These are phyloP conservation scores for Aspergillus nidulans DNA, from an alignment of 495 filamentous ascomycete genomes.

Conservation along the genomic window DNA sequence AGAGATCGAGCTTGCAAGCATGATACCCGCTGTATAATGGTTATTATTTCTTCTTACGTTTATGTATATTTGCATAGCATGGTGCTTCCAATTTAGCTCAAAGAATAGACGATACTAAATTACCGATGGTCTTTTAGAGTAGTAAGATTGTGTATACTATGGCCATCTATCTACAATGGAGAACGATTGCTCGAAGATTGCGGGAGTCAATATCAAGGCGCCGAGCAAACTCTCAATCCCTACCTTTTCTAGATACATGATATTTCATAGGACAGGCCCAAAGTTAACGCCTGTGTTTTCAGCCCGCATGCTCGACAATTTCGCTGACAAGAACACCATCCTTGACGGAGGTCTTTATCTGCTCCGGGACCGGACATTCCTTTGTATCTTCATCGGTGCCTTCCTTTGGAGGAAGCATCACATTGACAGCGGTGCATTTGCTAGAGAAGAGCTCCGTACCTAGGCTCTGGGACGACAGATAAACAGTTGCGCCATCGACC, in stretches of 20 bases:
- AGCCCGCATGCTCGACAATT: constrained; percentile 86
- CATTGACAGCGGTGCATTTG: constrained; percentile 79
- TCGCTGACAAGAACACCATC: constrained; percentile 73
- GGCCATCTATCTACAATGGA: background rate
- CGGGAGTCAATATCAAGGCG: background rate
- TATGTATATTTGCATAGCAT: background rate
- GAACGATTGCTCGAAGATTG: background rate
- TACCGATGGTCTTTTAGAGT: background rate
- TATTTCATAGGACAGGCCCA: background rate
- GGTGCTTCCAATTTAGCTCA: background rate
- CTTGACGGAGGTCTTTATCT: constrained; percentile 77
- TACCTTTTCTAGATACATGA: background rate
- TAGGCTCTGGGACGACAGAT: constrained; percentile 72
- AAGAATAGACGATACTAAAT: background rate
- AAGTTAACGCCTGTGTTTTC: constrained; percentile 8
- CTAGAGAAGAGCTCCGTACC: constrained; percentile 79
- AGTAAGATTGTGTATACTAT: background rate
- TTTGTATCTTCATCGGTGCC: constrained; percentile 68
- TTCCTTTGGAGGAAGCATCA: constrained; percentile 65
- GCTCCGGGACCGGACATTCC: constrained; percentile 82
- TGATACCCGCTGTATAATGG: constrained; percentile 22
- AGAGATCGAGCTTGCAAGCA: constrained; percentile 12
- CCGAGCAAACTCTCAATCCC: background rate
- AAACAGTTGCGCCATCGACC: constrained; percentile 84
- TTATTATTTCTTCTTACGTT: constrained; percentile 1